A percentile compares a stretch with the other conserved stretches of the same genome.
phyloP scores from a whole-genome alignment of 495 filamentous ascomycete genomes.

The Parathielavia appendiculata region DNA sequence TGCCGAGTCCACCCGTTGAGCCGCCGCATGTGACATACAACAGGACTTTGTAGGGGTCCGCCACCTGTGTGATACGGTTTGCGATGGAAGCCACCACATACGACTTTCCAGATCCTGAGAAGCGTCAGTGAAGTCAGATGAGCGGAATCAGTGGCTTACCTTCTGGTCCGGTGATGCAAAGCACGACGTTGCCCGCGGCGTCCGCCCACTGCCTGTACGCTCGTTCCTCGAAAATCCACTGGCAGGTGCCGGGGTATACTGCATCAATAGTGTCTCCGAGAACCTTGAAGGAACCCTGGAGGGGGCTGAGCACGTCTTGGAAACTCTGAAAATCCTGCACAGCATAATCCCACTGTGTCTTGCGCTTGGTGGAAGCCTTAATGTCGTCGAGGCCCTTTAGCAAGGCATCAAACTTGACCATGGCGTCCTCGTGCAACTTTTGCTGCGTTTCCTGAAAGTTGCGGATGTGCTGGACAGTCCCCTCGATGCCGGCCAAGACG shows the following conservation, averaged over 20 bases:
- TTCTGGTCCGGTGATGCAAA: slow-evolving; percentile 23
- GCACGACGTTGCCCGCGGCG: slow-evolving; percentile 1
- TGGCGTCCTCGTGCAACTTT: slow-evolving; percentile 18
- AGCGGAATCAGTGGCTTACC: slow-evolving; percentile 6
- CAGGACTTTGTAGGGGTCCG: slow-evolving; percentile 8
- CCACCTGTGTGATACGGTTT: slow-evolving; percentile 1
- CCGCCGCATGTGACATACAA: slow-evolving; percentile 21
- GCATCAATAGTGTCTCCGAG: slow-evolving; percentile 19
- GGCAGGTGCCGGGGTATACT: slow-evolving; percentile 19
- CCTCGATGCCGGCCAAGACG: slow-evolving; percentile 18
- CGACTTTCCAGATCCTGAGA: slow-evolving; percentile 24
- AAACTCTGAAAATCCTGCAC: slow-evolving; percentile 22
- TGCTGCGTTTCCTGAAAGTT: slow-evolving; percentile 21
- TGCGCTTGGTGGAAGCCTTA: slow-evolving; percentile 21
- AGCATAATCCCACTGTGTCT: slow-evolving; percentile 28
- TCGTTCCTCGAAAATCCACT: slow-evolving; percentile 21
- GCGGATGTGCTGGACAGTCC: slow-evolving; percentile 19
- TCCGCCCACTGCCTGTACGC: slow-evolving; percentile 14
- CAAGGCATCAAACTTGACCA: slow-evolving; percentile 15
- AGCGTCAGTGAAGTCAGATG: neutral
- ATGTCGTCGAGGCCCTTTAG: slow-evolving; percentile 24
- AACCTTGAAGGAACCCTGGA: slow-evolving; percentile 2
- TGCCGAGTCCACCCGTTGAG: neutral
- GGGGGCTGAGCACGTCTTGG: slow-evolving; percentile 12
- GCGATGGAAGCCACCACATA: slow-evolving; percentile 21